Evolutionary conservation across 176 grass and related monocot species (phyloP).

Genomic region (Aegilops bicornis): DNA sequence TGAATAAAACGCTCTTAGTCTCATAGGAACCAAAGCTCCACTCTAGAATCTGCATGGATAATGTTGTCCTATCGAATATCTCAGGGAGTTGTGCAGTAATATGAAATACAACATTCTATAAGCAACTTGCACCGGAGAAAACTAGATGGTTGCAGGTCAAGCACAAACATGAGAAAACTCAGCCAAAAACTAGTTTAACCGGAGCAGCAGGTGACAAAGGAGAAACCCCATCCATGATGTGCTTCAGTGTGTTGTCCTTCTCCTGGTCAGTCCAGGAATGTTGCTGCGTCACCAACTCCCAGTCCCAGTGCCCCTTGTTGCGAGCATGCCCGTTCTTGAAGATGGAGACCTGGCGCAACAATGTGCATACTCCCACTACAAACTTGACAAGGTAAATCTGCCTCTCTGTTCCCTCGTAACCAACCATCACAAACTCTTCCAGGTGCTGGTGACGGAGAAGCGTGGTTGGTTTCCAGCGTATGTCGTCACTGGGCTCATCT

Average conservation of each 20-base stretch:
- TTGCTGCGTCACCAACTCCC: not conserved
- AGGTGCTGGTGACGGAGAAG: not conserved
- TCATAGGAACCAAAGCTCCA: no score
- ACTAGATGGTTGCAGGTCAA: no score
- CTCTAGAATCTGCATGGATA: no score
- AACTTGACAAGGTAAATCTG: constrained; percentile 11
- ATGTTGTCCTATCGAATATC: no score
- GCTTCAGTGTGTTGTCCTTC: not conserved
- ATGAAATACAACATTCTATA: no score
- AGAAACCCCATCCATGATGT: not conserved
- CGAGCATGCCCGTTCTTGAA: not conserved
- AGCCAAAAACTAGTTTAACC: not conserved
- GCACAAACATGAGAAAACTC: not conserved
- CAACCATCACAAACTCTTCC: constrained; percentile 1
- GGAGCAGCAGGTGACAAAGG: not conserved
- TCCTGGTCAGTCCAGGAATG: not conserved
- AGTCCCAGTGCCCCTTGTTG: not conserved
- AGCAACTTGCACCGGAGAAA: no score
- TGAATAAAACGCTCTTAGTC: no score
- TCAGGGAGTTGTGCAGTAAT: no score
- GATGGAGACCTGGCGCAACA: not conserved
- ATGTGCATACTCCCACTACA: not conserved
- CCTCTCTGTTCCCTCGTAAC: not conserved
- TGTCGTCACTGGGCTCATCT: not conserved
- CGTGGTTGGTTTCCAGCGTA: not conserved